A percentile compares a stretch with the other conserved stretches of the same genome.
phyloP scores from a whole-genome alignment of 1,139 yeast genomes.

The Geotrichum candidum region DNA sequence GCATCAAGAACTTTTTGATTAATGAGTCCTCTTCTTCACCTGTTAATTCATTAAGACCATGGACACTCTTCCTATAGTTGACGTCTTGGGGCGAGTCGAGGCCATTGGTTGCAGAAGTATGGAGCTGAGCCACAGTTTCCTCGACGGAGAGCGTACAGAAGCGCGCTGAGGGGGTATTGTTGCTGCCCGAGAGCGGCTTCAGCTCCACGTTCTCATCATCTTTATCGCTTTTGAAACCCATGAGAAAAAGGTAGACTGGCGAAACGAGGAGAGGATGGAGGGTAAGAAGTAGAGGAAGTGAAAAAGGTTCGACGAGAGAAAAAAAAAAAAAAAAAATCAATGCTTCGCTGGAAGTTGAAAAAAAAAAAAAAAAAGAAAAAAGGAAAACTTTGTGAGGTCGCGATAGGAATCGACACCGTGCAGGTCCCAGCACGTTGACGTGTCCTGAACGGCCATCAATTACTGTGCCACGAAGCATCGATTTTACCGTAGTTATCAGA shows the following conservation, averaged over 20 bases:
- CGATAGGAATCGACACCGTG: background rate
- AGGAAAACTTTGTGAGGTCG: background rate
- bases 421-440: slow-evolving; percentile 6
- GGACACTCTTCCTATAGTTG: slow-evolving; percentile 58
- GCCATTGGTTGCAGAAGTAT: slow-evolving; percentile 57
- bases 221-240: slow-evolving; percentile 11
- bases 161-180: slow-evolving; percentile 40
- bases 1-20: slow-evolving; percentile 60
- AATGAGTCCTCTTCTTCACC: slow-evolving; percentile 73
- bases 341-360: background rate
- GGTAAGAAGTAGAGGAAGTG: background rate
- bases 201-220: slow-evolving; percentile 11
- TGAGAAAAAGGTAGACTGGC: slow-evolving; percentile 1
- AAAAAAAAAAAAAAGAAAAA: background rate
- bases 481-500: background rate
- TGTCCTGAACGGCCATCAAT: slow-evolving; percentile 3
- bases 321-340: background rate
- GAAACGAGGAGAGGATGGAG: background rate
- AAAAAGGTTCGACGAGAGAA: background rate
- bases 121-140: slow-evolving; percentile 55
- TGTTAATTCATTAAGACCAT: slow-evolving; percentile 72
- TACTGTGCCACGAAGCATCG: background rate
- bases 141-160: slow-evolving; percentile 55
- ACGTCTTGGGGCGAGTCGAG: slow-evolving; percentile 64
- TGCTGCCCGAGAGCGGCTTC: slow-evolving; percentile 10